Conservation (phyloP, 2,329 filamentous ascomycete genomes). For the Talaromyces sp. region DNA sequence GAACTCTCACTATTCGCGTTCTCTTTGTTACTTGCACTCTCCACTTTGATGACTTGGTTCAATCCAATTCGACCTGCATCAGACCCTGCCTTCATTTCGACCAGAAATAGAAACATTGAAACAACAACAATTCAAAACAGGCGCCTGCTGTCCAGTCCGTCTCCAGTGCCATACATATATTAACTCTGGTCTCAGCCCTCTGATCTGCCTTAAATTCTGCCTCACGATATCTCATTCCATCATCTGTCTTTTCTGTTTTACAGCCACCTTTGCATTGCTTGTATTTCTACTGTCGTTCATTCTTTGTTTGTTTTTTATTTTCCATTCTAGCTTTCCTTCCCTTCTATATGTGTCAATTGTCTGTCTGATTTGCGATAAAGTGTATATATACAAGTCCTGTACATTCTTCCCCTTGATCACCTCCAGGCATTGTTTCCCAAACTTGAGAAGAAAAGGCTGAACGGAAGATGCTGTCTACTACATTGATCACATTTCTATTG, state of each 20-base stretch:
- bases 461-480: constrained; percentile 22
- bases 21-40: background rate
- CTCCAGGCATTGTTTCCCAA: background rate
- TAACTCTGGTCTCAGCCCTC: background rate
- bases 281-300: constrained; percentile 19
- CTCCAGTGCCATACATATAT: constrained; percentile 8
- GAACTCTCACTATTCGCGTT: background rate
- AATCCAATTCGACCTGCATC: constrained; percentile 12
- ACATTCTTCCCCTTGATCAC: constrained; percentile 1
- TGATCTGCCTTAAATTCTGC: constrained; percentile 12
- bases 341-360: background rate
- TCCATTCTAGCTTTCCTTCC: background rate
- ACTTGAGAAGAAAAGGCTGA: background rate
- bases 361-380: background rate
- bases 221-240: background rate
- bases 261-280: constrained; percentile 12
- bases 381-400: constrained; percentile 4
- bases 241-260: constrained; percentile 6
- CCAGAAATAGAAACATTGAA: constrained; percentile 21
- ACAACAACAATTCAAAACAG: constrained; percentile 19
- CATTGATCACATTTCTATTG: constrained; percentile 24
- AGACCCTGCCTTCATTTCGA: constrained; percentile 5
- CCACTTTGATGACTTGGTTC: constrained; percentile 5
- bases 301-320: constrained; percentile 6
- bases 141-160: constrained; percentile 4